Evolutionary conservation across 352 stramenopile species (phyloP).

Genomic region (Elongisporangium senticosum): DNA sequence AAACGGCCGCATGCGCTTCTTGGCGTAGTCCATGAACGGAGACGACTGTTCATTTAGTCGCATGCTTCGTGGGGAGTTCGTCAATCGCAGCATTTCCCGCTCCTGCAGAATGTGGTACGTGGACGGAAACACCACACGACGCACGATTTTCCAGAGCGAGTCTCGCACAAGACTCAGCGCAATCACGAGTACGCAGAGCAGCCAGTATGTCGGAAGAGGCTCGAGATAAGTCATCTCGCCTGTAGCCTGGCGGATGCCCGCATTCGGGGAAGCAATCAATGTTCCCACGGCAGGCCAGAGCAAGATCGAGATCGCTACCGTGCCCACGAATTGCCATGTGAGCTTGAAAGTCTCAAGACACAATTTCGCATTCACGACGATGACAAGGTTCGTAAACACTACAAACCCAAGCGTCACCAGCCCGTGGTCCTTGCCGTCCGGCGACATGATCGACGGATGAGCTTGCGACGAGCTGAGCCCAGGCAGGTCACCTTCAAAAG

Average conservation of each 20-base stretch:
- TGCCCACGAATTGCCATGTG: conserved; percentile 68
- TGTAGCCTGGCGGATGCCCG: conserved; percentile 47
- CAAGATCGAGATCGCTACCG: conserved; percentile 41
- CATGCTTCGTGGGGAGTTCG: conserved; percentile 54
- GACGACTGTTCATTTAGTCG: conserved; percentile 23
- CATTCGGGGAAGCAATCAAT: conserved; percentile 47
- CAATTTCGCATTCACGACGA: conserved; percentile 75
- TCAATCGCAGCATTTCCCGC: conserved; percentile 53
- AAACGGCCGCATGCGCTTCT: conserved; percentile 36
- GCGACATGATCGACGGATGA: conserved; percentile 26
- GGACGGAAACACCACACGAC: conserved; percentile 51
- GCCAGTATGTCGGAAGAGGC: conserved; percentile 52
- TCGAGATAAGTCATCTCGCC: conserved; percentile 71
- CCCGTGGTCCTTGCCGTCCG: conserved; percentile 41
- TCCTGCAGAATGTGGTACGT: conserved; percentile 80
- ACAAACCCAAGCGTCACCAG: conserved; percentile 69
- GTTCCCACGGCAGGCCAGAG: conserved; percentile 63
- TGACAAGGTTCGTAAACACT: conserved; percentile 75
- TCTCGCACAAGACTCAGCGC: conserved; percentile 62
- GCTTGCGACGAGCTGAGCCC: conserved; percentile 10
- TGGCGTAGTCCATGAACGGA: conserved; percentile 42
- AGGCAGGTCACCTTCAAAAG: conserved; percentile 39
- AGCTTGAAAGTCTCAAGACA: conserved; percentile 69
- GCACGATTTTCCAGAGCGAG: conserved; percentile 66
- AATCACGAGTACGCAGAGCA: conserved; percentile 51